Conservation (phyloP, 306 rosid species). For the Dryas drummondii region DNA sequence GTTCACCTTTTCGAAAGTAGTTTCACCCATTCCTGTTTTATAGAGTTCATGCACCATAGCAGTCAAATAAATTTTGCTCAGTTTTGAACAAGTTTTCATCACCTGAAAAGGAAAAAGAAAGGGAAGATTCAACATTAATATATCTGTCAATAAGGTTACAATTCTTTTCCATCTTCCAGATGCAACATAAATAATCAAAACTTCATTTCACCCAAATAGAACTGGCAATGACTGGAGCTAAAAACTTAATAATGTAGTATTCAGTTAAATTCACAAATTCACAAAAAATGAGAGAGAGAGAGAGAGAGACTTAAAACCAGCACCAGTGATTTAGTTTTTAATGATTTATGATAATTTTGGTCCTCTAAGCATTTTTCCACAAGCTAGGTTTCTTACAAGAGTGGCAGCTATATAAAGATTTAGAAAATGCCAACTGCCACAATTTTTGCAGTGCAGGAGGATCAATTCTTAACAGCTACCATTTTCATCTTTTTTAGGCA, state of each 20-base stretch:
- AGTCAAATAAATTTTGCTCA: conserved; percentile 78
- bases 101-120: conserved; percentile 48
- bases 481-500: neutral
- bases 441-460: neutral
- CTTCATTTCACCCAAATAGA: neutral
- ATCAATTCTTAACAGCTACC: neutral
- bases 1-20: conserved; percentile 85
- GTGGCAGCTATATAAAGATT: neutral
- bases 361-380: neutral
- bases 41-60: conserved; percentile 90
- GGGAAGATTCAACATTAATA: neutral
- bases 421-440: neutral
- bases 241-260: neutral
- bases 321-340: neutral
- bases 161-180: neutral
- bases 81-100: conserved; percentile 72
- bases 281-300: too few relatives aligned
- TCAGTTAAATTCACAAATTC: neutral
- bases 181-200: neutral
- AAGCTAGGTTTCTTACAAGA: neutral
- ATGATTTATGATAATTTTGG: neutral
- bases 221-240: too few relatives aligned
- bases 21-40: conserved; percentile 93
- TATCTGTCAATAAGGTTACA: conserved; percentile 5
- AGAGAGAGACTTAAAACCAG: neutral